Conservation (phyloP, 2,329 filamentous ascomycete species). For the Ophiocordyceps camponoti-leonardi region DNA sequence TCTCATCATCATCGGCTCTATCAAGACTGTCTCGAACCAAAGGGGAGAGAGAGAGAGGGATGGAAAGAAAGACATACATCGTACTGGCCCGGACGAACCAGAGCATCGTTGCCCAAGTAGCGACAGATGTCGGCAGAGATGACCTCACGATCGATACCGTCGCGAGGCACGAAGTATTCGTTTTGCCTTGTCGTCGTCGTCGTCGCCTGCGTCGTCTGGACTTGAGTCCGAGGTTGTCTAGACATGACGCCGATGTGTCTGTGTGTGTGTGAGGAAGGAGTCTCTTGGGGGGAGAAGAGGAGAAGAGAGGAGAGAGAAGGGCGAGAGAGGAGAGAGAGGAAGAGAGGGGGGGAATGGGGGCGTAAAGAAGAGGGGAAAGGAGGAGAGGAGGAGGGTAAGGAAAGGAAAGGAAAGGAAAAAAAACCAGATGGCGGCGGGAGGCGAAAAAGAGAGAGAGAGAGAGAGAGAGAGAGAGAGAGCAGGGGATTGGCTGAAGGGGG, state of each 20-base stretch:
- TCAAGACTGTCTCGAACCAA: background rate
- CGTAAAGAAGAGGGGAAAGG: background rate
- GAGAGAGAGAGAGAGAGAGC: too few species aligned
- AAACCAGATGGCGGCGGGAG: background rate
- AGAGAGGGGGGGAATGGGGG: slow-evolving; percentile 1
- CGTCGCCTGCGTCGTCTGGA: slow-evolving; percentile 15
- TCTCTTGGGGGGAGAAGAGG: slow-evolving; percentile 3
- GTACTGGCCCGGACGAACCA: slow-evolving; percentile 58
- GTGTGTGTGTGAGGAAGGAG: slow-evolving; percentile 1
- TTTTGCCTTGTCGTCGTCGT: slow-evolving; percentile 38
- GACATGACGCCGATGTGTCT: slow-evolving; percentile 17
- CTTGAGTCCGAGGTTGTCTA: slow-evolving; percentile 21
- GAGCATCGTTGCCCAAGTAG: slow-evolving; percentile 67
- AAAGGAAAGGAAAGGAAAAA: background rate
- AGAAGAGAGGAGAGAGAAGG: slow-evolving; percentile 4
- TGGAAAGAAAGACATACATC: too few species aligned
- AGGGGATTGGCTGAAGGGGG: background rate
- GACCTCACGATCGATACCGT: slow-evolving; percentile 70
- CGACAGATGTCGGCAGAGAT: slow-evolving; percentile 74
- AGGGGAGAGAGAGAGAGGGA: background rate
- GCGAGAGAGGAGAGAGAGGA: too few species aligned
- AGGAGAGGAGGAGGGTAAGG: background rate
- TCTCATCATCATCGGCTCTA: too few species aligned
- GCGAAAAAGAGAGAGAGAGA: too few species aligned
- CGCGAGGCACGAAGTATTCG: slow-evolving; percentile 65